phyloP scores from a whole-genome alignment of 2,329 filamentous ascomycete species.

The Aspergillus neotritici region DNA sequence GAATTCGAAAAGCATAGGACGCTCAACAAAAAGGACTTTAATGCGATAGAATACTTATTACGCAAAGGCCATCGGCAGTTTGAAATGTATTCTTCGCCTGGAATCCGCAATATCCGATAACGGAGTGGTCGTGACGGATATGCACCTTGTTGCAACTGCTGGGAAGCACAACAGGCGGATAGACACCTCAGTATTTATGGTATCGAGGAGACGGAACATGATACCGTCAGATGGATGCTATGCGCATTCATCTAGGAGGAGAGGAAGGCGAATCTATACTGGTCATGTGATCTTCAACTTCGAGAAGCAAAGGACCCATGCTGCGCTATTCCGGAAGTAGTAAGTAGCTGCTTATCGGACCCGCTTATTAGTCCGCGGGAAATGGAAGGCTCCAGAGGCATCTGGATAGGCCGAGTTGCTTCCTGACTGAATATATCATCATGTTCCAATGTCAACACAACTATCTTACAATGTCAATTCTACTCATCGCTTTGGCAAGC shows the following conservation, averaged over 20 bases:
- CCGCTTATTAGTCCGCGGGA: slow-evolving; percentile 18
- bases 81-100: slow-evolving; percentile 72
- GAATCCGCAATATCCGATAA: slow-evolving; percentile 65
- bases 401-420: slow-evolving; percentile 1
- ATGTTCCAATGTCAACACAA: slow-evolving; percentile 1
- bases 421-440: background rate
- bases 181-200: too few relatives aligned
- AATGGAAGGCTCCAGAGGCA: slow-evolving; percentile 10
- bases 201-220: too few relatives aligned
- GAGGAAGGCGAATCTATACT: too few relatives aligned
- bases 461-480: too few relatives aligned
- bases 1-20: slow-evolving; percentile 69
- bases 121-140: background rate
- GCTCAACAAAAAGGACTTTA: slow-evolving; percentile 78
- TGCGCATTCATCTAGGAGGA: too few relatives aligned
- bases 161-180: background rate
- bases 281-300: slow-evolving; percentile 11
- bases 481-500: background rate
- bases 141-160: background rate
- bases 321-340: slow-evolving; percentile 1
- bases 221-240: too few relatives aligned
- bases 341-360: slow-evolving; percentile 1
- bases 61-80: slow-evolving; percentile 76
- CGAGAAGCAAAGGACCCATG: slow-evolving; percentile 17
- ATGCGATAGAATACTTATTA: slow-evolving; percentile 76